Evolutionary conservation across 176 grass and related monocot species (phyloP).

Genomic region (Musa itinerans): DNA sequence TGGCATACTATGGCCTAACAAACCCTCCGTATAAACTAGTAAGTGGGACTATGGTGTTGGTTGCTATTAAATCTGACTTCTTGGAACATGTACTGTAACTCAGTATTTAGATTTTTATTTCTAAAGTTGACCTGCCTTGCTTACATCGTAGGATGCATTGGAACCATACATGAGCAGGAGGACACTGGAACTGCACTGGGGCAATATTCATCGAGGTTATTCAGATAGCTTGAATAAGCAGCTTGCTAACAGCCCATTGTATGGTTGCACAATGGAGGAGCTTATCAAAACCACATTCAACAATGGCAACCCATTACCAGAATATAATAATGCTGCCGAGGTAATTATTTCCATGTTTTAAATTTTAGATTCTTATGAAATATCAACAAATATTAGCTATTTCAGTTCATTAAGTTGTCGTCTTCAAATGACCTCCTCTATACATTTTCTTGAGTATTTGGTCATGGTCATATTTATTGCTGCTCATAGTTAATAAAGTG

Average conservation of each 20-base stretch:
- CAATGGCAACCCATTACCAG: slow-evolving; percentile 80
- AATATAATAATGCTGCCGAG: slow-evolving; percentile 75
- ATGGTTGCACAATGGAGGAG: slow-evolving; percentile 81
- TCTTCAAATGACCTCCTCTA: background rate
- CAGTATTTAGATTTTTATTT: background rate
- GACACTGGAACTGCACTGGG: slow-evolving; percentile 78
- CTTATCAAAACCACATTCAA: slow-evolving; percentile 86
- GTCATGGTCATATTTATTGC: background rate
- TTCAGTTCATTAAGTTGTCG: background rate
- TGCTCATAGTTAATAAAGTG: background rate
- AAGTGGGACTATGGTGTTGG: background rate
- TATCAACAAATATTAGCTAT: background rate
- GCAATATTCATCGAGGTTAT: slow-evolving; percentile 54
- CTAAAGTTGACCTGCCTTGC: background rate
- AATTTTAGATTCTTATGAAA: background rate
- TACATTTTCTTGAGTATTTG: background rate
- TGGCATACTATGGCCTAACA: slow-evolving; percentile 63
- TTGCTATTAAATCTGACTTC: background rate
- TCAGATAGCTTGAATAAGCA: slow-evolving; percentile 74
- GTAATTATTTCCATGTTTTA: slow-evolving; percentile 7
- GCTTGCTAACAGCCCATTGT: slow-evolving; percentile 54
- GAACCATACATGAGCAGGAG: slow-evolving; percentile 86
- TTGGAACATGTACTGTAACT: background rate
- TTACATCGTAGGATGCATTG: slow-evolving; percentile 54
- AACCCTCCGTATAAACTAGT: slow-evolving; percentile 76